Evolutionary conservation across 352 stramenopile species (phyloP).

Genomic region (Phytophthora constricta): DNA sequence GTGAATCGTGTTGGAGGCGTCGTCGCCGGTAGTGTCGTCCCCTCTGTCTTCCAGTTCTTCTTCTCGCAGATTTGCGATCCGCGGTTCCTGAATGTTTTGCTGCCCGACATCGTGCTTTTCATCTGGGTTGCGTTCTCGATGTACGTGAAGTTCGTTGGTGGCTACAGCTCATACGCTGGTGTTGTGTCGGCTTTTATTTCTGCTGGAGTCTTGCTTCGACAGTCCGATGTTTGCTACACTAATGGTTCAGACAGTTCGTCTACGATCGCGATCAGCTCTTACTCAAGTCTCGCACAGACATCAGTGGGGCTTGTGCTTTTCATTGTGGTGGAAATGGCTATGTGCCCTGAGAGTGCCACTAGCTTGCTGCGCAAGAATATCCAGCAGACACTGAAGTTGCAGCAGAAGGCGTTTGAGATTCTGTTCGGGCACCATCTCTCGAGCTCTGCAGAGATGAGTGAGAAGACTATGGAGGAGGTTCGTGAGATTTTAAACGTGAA

Average conservation of each 20-base stretch:
- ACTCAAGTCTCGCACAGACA: conserved; percentile 81
- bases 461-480: conserved; percentile 64
- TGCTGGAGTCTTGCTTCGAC: conserved; percentile 63
- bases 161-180: conserved; percentile 75
- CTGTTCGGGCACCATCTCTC: conserved; percentile 79
- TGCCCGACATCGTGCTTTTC: conserved; percentile 68
- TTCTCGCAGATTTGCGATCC: conserved; percentile 72
- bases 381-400: conserved; percentile 68
- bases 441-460: conserved; percentile 53
- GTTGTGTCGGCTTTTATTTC: conserved; percentile 80
- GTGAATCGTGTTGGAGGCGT: conserved; percentile 86
- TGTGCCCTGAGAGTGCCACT: conserved; percentile 75
- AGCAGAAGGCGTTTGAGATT: conserved; percentile 68
- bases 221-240: conserved; percentile 62
- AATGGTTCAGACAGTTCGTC: conserved; percentile 48
- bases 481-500: conserved; percentile 63
- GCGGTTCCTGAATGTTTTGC: conserved; percentile 43
- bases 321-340: conserved; percentile 69
- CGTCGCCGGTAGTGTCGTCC: conserved; percentile 82
- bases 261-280: conserved; percentile 71
- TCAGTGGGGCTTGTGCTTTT: conserved; percentile 83
- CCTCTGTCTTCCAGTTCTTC: conserved; percentile 87
- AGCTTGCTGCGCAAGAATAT: conserved; percentile 76
- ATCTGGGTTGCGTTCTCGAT: conserved; percentile 79
- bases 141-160: conserved; percentile 74